Evolutionary conservation across 2,329 filamentous ascomycete genomes (phyloP), one percentile per base, ranked within the genome.

Genomic region (Botrytis byssoidea): DNA sequence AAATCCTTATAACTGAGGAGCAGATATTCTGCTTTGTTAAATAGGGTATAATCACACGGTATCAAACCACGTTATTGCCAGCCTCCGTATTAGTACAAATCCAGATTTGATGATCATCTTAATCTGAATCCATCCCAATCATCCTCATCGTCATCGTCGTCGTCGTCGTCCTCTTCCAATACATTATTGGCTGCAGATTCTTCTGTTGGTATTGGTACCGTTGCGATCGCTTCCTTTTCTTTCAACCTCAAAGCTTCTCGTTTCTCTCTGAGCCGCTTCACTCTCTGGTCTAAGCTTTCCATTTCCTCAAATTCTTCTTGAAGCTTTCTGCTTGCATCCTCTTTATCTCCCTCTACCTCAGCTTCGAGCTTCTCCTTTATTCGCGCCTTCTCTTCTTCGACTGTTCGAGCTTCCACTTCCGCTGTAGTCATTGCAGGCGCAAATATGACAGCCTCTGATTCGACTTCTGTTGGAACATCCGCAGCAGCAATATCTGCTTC

Each of bases 271-370:
- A 95, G 82, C 75, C 85, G 86, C 74, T 86, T 85, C 20, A 95
- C 91, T 10, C 92, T 88, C 70, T 89, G 88, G 81, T 95, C 93
- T 64, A 95, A 86, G 79, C 90, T 88, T 80, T 92, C 91, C 93
- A 95, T 95, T 80, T 94, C 91, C 74, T 94, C 92, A 77, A 95
- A 92, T 81, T 95, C 93, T 59, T 91, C 89, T 82, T 94, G 91
- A 73, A 95, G 83, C 44, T 91, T 89, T 35, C 91, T 86, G 60
- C 88, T 88, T 1, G 93, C 93, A 78, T 96, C 93, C 80, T 96
- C 93, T 73, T 88, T 88, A 80, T 94, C 92, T 57, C 90, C 91
- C 73, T 88, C 87, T 1, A 90, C 80, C 77, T 89, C 84, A 4
- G 85, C 85, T 71, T 90, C 88, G 60, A 86, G 85, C 75, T 84